These are phyloP conservation scores for Casuarina glauca DNA, from an alignment of 306 rosid genomes.

Conservation along the genomic window DNA sequence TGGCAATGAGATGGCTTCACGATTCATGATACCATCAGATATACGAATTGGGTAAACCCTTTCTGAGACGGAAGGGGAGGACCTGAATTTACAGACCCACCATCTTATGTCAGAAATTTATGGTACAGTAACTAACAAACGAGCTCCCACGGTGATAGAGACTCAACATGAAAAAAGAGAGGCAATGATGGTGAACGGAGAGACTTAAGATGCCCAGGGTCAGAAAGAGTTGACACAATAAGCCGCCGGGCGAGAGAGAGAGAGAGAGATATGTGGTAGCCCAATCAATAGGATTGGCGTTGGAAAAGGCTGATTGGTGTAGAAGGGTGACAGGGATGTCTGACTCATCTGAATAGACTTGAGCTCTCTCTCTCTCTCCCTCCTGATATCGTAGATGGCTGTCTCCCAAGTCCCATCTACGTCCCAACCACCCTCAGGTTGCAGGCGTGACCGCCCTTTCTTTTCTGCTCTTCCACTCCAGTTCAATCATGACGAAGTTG, in stretches of 20 bases:
- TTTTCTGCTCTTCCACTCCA: not conserved
- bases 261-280: not conserved
- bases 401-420: not conserved
- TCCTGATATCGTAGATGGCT: not conserved
- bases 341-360: not conserved
- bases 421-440: not conserved
- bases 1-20: too few relatives aligned
- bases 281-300: not conserved
- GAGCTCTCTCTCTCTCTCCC: not conserved
- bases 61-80: not conserved
- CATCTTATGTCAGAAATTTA: not conserved
- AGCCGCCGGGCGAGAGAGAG: slow-evolving; percentile 3
- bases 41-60: too few relatives aligned
- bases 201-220: not conserved
- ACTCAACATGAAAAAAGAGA: not conserved
- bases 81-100: not conserved
- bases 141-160: not conserved
- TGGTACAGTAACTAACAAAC: not conserved
- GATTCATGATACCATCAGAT: too few relatives aligned
- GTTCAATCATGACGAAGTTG: not conserved
- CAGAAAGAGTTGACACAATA: not conserved
- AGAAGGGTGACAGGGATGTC: not conserved
- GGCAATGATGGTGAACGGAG: not conserved
- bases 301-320: slow-evolving; percentile 3
- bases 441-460: not conserved